Evolutionary conservation across 2,329 filamentous ascomycete species (phyloP), one percentile per base, ranked within the genome.

Genomic region (Didymella exigua): DNA sequence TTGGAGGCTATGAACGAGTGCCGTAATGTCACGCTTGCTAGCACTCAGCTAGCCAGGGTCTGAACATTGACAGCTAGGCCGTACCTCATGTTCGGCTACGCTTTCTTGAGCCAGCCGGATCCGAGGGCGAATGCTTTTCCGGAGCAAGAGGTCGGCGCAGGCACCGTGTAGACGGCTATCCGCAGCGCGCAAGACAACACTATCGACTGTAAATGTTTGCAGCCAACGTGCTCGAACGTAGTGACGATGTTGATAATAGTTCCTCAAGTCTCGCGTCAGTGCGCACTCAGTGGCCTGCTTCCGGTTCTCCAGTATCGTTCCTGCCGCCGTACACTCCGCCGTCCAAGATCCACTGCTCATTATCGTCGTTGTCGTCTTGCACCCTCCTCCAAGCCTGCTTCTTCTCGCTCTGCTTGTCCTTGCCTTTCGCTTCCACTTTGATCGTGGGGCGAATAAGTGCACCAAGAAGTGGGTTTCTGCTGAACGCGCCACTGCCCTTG

Each of bases 401-500:
- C 59, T 70, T 74, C 54, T 75, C 76, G 24, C 63, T 52, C 45
- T 71, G 63, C 38, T 69, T 74, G 11, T 70, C 76, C 48, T 76
- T 78, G 6, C 78, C 83, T 64, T 86, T 84, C 10, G 77, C 82
- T 63, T 86, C 60, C 0, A 72, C 61, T 50, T 73, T 76, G 38
- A 78, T 78, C 2, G 86, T 82, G 0, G 89, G 89, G 61, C 84
- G 81, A 60, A 91, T 88, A 59, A 91, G 67, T 0, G 82, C 81
- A 2, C 84, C 84, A 11, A 90, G 75, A 26, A 91, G 72, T 1
- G 89, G 89, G 59, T 91, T 92, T 52, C 78, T 81, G 62, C 86
- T 88, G 65, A 89, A 91, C 2, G 84, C 84, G 1, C 86, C 86
- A 5, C 81, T 79, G 11, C 68, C 67, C 33, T 59, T 63, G 2